Base-by-base conservation (phyloP, 1,139 yeast genomes). In the Blastobotrys capitulatus region DNA sequence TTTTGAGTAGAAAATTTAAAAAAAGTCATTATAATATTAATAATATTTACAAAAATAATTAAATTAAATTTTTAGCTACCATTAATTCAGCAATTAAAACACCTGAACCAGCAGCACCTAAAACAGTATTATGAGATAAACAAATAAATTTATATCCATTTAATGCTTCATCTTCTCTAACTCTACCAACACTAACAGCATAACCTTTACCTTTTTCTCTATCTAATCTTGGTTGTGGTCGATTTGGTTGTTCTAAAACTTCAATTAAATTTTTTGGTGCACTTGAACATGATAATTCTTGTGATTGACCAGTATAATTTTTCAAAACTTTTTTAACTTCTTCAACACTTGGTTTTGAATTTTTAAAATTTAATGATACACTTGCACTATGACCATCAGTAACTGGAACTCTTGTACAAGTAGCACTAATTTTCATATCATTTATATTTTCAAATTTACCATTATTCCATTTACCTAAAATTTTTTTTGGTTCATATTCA, bases 71-170 rank as follows among this genome's bases (percentile, higher is more conserved):
- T 74, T 85, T 88, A 50, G 92, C 92, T 55, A 78, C 72, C 61
- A 92, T 77, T 53, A 88, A 76, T 72, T 92, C 99, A 46, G 96
- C 98, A 69, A 94, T 92, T 68, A 92, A 80, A 54, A 92, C 77
- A 68, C 98, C 98, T n/a, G 97, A 86, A 64, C 99, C 99, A 29
- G 99, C 99, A 62, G 98, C 99, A 64, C 99, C 99, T 59, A 92
- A 86, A 61, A 92, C 80, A 51, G 99, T 92, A 76, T 92, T 92
- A 71, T 92, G 99, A 25, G 97, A 89, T 59, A 92, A 76, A 29
- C 89, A 94, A 52, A 92, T 96, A 90, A 92, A 92, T 74, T 92
- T 94, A 74, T 80, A 82, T 12, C 32, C 32, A 68, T 94, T 98
- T 61, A 92, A 77, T 12, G 92, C 88, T 16, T 96, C 88, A 66